Evolutionary conservation across 1,139 yeast genomes (phyloP).

Genomic region (Hyphopichia buzzinii): DNA sequence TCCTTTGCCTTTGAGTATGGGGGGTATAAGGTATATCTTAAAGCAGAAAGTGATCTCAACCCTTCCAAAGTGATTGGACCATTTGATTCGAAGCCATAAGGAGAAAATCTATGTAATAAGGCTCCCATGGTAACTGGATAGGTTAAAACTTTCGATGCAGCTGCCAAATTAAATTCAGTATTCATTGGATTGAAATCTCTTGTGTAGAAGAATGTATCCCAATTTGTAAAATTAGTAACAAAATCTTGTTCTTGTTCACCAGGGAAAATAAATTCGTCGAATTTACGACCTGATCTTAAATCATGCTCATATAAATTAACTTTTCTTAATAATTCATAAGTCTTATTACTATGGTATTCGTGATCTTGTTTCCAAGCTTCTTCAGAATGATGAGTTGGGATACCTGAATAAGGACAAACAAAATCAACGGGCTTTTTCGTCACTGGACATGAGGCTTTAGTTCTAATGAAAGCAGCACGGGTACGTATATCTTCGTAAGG

Average conservation of each 20-base stretch:
- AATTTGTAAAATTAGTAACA: slow-evolving; percentile 71
- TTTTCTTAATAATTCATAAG: slow-evolving; percentile 72
- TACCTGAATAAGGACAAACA: slow-evolving; percentile 92
- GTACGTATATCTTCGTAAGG: slow-evolving; percentile 86
- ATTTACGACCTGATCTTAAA: slow-evolving; percentile 85
- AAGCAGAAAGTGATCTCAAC: slow-evolving; percentile 84
- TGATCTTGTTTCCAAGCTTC: slow-evolving; percentile 86
- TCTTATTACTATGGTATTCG: slow-evolving; percentile 65
- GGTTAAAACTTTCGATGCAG: slow-evolving; percentile 89
- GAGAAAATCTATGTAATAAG: slow-evolving; percentile 78
- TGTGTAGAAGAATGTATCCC: slow-evolving; percentile 94
- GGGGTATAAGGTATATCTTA: slow-evolving; percentile 86
- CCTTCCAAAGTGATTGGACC: slow-evolving; percentile 94
- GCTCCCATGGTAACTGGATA: slow-evolving; percentile 91
- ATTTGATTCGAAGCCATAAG: slow-evolving; percentile 74
- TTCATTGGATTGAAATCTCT: slow-evolving; percentile 95
- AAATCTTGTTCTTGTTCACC: slow-evolving; percentile 75
- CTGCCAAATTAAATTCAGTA: slow-evolving; percentile 92
- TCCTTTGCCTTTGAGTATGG: slow-evolving; percentile 51
- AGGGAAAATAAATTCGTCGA: slow-evolving; percentile 95
- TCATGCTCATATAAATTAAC: slow-evolving; percentile 95
- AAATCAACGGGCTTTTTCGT: slow-evolving; percentile 76
- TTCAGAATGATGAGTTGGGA: slow-evolving; percentile 89
- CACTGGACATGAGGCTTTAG: slow-evolving; percentile 88
- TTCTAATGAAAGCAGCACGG: slow-evolving; percentile 86